Evolutionary conservation across 768 basidiomycete species (phyloP).

Genomic region (Glaciozyma antarctica): DNA sequence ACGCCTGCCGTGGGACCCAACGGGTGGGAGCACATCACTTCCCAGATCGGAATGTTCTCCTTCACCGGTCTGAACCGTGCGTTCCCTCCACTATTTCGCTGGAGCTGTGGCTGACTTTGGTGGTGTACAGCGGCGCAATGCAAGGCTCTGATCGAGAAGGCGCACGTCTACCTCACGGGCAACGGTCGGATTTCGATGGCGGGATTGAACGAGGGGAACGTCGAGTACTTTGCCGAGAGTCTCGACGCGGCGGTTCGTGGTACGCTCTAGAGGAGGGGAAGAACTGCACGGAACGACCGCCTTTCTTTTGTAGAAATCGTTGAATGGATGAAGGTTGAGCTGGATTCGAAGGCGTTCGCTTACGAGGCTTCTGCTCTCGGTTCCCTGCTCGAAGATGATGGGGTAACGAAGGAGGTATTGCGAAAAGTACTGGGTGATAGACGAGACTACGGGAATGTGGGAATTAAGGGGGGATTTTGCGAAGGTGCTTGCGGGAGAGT

Average conservation of each 20-base stretch:
- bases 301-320: too few species aligned
- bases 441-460: too few species aligned
- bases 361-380: too few species aligned
- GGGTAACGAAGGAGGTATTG: too few species aligned
- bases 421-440: too few species aligned
- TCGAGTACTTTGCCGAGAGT: conserved; percentile 80
- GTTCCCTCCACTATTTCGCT: neutral
- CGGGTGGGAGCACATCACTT: conserved; percentile 81
- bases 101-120: neutral
- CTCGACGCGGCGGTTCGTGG: conserved; percentile 52
- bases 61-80: conserved; percentile 65
- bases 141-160: conserved; percentile 70
- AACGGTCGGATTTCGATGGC: conserved; percentile 91
- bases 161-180: conserved; percentile 87
- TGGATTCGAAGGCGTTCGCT: too few species aligned
- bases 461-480: too few species aligned
- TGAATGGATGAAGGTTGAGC: too few species aligned
- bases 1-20: conserved; percentile 50
- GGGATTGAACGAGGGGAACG: conserved; percentile 70
- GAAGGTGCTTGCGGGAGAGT: too few species aligned
- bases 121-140: conserved; percentile 54
- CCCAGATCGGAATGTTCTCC: conserved; percentile 78
- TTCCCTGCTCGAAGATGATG: too few species aligned
- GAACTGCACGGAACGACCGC: too few species aligned
- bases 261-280: neutral